Evolutionary conservation across 1,284 basidiomycete species (phyloP).

Genomic region (Tylopilus sp.): DNA sequence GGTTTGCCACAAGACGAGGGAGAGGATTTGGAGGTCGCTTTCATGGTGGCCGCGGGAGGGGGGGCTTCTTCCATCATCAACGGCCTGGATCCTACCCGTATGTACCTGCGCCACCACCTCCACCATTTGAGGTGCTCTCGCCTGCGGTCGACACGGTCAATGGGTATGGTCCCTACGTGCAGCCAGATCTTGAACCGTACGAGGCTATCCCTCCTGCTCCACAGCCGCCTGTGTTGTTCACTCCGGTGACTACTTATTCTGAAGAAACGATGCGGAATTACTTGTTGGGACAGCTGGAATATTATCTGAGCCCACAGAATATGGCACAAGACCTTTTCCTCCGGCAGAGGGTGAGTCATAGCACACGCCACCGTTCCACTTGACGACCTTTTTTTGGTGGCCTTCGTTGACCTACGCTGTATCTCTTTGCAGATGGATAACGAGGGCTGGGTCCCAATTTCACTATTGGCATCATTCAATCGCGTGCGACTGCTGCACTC

Average conservation of each 20-base stretch:
- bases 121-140: constrained; percentile 22
- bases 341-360: constrained; percentile 59
- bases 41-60: constrained; percentile 24
- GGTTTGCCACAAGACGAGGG: constrained; percentile 32
- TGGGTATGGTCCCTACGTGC: constrained; percentile 24
- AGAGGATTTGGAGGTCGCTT: constrained; percentile 35
- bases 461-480: constrained; percentile 81
- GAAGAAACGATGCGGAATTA: constrained; percentile 62
- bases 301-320: constrained; percentile 84
- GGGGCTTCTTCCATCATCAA: constrained; percentile 23
- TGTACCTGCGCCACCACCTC: constrained; percentile 2
- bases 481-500: constrained; percentile 69
- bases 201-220: constrained; percentile 31
- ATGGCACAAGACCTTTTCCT: constrained; percentile 80
- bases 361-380: background rate
- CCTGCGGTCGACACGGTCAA: constrained; percentile 22
- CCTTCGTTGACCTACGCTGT: constrained; percentile 4
- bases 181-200: constrained; percentile 24
- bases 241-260: constrained; percentile 57
- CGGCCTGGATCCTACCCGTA: constrained; percentile 25
- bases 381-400: background rate
- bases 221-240: constrained; percentile 37
- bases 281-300: constrained; percentile 80
- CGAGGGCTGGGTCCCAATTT: constrained; percentile 80
- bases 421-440: constrained; percentile 70